A percentile compares a stretch with the other conserved stretches of the same genome.
These are phyloP conservation scores for Suillus sp. DNA, from an alignment of 768 basidiomycete genomes.

Conservation along the genomic window DNA sequence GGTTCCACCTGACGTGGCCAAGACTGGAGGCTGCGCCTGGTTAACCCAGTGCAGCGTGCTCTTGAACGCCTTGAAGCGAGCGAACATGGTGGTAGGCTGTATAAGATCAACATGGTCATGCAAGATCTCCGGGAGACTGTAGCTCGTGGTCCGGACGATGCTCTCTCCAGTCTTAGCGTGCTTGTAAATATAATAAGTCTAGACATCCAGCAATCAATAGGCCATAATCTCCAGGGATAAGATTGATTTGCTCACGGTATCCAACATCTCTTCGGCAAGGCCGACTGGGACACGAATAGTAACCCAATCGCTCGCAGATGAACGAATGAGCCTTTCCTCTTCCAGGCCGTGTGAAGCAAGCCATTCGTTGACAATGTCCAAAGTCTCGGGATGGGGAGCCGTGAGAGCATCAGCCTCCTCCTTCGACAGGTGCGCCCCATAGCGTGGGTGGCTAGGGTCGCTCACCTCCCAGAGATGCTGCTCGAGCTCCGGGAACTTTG, in stretches of 20 bases:
- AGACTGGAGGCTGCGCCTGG: constrained; percentile 8
- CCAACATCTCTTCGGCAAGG: constrained; percentile 67
- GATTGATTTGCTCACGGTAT: constrained; percentile 49
- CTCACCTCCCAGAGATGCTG: constrained; percentile 57
- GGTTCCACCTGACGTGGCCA: constrained; percentile 11
- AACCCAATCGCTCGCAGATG: constrained; percentile 73
- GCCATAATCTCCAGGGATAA: background rate
- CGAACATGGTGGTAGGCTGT: constrained; percentile 74
- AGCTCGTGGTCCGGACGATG: constrained; percentile 64
- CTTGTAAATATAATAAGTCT: constrained; percentile 68
- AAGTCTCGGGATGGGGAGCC: constrained; percentile 54
- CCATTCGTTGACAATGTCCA: constrained; percentile 63
- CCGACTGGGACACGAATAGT: constrained; percentile 57
- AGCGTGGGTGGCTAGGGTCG: constrained; percentile 54
- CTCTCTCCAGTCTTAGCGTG: constrained; percentile 54
- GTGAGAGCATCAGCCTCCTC: constrained; percentile 65
- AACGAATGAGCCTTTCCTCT: constrained; percentile 50
- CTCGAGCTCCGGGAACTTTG: constrained; percentile 52
- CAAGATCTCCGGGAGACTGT: constrained; percentile 65
- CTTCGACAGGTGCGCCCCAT: constrained; percentile 63
- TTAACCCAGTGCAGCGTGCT: constrained; percentile 42
- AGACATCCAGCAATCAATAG: background rate
- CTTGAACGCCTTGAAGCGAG: constrained; percentile 45
- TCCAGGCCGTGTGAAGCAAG: constrained; percentile 55
- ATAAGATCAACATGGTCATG: constrained; percentile 65